These are phyloP conservation scores for Apiospora phragmitis DNA, from an alignment of 2,329 filamentous ascomycete species.

Conservation along the genomic window DNA sequence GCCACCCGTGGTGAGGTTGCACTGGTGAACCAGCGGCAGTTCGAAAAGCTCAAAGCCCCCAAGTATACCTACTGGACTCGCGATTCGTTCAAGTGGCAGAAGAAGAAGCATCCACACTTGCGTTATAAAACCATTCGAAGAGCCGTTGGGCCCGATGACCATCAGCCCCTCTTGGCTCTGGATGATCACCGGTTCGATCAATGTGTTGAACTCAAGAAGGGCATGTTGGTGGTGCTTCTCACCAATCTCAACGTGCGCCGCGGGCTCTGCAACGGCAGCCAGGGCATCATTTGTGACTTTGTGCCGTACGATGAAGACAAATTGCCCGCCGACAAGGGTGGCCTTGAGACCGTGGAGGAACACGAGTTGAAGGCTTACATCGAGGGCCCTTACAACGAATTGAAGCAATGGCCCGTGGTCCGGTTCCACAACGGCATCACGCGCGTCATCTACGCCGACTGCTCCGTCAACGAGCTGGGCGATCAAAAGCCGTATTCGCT, in stretches of 20 bases:
- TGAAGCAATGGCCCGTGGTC: slow-evolving; percentile 51
- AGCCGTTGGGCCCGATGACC: slow-evolving; percentile 15
- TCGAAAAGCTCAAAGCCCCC: slow-evolving; percentile 31
- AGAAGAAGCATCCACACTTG: slow-evolving; percentile 25
- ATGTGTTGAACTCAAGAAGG: slow-evolving; percentile 45
- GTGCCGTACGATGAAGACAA: slow-evolving; percentile 32
- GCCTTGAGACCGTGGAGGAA: slow-evolving; percentile 38
- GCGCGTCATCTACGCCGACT: slow-evolving; percentile 51
- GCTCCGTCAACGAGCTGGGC: slow-evolving; percentile 48
- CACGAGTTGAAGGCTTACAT: slow-evolving; percentile 40
- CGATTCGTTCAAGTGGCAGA: slow-evolving; percentile 43
- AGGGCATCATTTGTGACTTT: slow-evolving; percentile 47
- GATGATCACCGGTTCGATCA: slow-evolving; percentile 48
- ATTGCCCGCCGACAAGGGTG: slow-evolving; percentile 35
- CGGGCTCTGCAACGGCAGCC: slow-evolving; percentile 49
- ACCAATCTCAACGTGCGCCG: slow-evolving; percentile 44
- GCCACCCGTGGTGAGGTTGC: slow-evolving; percentile 40
- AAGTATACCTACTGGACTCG: slow-evolving; percentile 33
- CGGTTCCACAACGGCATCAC: slow-evolving; percentile 48
- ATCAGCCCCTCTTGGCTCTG: slow-evolving; percentile 35
- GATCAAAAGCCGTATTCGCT: slow-evolving; percentile 45
- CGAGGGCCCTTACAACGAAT: slow-evolving; percentile 24
- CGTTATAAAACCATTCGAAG: slow-evolving; percentile 24
- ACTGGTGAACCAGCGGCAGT: slow-evolving; percentile 34
- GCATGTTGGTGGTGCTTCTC: slow-evolving; percentile 54